A percentile compares a stretch with the other conserved stretches of the same genome.
phyloP scores from a whole-genome alignment of 805 yeast genomes.

The Candida tammaniensis region DNA sequence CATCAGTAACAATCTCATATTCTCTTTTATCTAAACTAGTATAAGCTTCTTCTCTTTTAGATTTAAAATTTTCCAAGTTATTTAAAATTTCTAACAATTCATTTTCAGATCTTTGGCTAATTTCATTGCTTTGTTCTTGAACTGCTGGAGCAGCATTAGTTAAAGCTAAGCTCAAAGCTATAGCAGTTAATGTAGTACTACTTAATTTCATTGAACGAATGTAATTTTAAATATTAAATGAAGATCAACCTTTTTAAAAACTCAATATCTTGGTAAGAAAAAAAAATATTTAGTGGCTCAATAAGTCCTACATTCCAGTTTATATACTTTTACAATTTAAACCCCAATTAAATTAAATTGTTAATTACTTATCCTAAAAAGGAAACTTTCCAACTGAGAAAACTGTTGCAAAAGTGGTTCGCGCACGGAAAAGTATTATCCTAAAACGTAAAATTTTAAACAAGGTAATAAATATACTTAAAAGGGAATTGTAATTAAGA shows the following conservation, averaged over 20 bases:
- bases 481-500: conserved; percentile 1
- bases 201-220: conserved; percentile 16
- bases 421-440: conserved; percentile 1
- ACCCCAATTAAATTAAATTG: too few species aligned
- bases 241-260: too few species aligned
- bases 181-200: conserved; percentile 13
- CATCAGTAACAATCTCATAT: conserved; percentile 37
- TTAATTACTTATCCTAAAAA: conserved; percentile 5
- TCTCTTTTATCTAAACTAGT: conserved; percentile 33
- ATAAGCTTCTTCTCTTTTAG: conserved; percentile 28
- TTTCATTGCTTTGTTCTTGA: conserved; percentile 13
- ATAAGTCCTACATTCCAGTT: too few species aligned
- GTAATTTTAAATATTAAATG: conserved; percentile 2
- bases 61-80: conserved; percentile 21
- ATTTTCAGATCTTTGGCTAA: conserved; percentile 14
- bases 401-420: conserved; percentile 1
- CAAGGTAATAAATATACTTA: conserved; percentile 1
- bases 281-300: too few species aligned
- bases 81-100: conserved; percentile 19
- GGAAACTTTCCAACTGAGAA: conserved; percentile 3
- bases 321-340: too few species aligned
- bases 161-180: conserved; percentile 8
- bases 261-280: neutral
- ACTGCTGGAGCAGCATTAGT: conserved; percentile 15
- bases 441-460: conserved; percentile 1